Base-by-base conservation (phyloP, 2,329 filamentous ascomycete species). In the Atkinsonella texensis region DNA sequence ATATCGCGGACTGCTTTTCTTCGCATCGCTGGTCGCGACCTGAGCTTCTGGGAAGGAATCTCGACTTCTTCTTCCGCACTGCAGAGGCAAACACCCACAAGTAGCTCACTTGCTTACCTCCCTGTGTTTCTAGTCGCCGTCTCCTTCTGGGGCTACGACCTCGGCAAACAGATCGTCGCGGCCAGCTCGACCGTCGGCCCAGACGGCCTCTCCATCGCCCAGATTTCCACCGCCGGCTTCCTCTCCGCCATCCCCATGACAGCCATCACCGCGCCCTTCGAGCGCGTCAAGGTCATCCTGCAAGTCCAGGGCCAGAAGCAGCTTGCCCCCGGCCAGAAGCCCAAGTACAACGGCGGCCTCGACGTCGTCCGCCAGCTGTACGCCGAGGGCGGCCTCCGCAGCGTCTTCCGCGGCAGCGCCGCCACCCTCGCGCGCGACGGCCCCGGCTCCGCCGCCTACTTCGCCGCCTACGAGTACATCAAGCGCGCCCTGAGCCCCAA, bases 231-330 rank as follows among this genome's bases (percentile, higher is more conserved):
- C 38, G 93, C 93, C 13, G 93, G 93, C 57, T 96, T 96, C 81
- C 94, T 98, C 80, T 95, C 88, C 64, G 93, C 93, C 55, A 86
- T 98, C 54, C 93, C 93, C 63, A 95, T 95, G 89, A 98, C 93
- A 4, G 72, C 88, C 69, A 96, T 98, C 73, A 97, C 93, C n/a
- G 93, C 93, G 4, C 93, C 93, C 55, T 97, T 98, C 67, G 93
- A 98, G 77, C 91, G 93, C 63, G 89, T 98, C 61, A 98, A 98
- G 73, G 91, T 98, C 52, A 89, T 98, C 57, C 84, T 98, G 1
- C 93, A 98, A 70, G 94, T 97, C 59, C 93, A 97, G 72, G 90
- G 89, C 63, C 89, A 96, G 70, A 89, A 90, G 71, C 80, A 88
- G 69, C 83, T 93, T 41, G 82, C 83, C 0, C 87, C 90, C 0